Evolutionary conservation across 345 rosid genomes (phyloP).

Genomic region (Hirschfeldia incana): DNA sequence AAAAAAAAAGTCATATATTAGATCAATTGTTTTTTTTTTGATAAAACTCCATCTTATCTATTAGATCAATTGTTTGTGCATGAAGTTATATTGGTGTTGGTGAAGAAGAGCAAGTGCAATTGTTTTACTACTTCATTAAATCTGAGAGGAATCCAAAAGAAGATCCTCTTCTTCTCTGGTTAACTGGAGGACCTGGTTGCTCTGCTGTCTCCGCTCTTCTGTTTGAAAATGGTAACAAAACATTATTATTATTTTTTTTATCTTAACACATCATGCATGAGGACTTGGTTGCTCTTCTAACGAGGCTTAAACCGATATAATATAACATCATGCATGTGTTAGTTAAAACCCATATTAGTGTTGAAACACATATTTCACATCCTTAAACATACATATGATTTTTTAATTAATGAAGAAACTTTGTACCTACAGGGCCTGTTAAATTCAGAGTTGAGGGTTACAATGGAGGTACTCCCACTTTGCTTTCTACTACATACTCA

Average conservation of each 20-base stretch:
- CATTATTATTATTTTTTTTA: neutral
- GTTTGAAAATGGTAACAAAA: conserved; percentile 6
- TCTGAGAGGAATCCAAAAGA: conserved; percentile 6
- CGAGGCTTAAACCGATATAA: neutral
- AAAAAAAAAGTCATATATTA: neutral
- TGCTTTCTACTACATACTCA: neutral
- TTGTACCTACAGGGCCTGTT: conserved; percentile 54
- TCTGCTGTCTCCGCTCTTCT: neutral
- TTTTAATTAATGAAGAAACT: neutral
- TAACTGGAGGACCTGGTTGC: conserved; percentile 21
- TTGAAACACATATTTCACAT: neutral
- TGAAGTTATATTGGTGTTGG: conserved; percentile 12
- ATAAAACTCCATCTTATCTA: neutral
- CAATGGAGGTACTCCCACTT: conserved; percentile 56
- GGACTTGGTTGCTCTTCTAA: neutral
- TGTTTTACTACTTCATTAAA: conserved; percentile 1
- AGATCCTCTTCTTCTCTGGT: conserved; percentile 28
- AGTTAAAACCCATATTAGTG: too few species aligned
- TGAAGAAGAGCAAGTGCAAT: conserved; percentile 1
- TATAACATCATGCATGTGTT: neutral
- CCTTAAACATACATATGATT: neutral
- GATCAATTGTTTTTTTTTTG: neutral
- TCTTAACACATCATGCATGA: neutral
- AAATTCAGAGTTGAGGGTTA: conserved; percentile 46
- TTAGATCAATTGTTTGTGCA: neutral